phyloP scores from a whole-genome alignment of 129 eudicot species.

The Smallanthus sonchifolius region DNA sequence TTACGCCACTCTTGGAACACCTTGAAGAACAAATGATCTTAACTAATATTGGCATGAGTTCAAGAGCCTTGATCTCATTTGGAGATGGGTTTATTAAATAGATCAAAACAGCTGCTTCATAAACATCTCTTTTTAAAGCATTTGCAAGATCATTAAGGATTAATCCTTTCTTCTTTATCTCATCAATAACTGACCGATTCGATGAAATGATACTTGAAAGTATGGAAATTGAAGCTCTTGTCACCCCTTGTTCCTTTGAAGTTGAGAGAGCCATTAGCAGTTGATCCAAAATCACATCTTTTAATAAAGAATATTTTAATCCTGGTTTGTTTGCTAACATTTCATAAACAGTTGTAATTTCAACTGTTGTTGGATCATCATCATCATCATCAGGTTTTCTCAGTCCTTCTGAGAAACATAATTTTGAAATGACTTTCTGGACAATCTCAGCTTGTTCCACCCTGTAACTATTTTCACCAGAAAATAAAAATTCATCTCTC shows the following conservation, averaged over 20 bases:
- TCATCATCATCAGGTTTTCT: constrained; percentile 27
- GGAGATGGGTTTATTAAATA: constrained; percentile 72
- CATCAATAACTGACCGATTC: constrained; percentile 55
- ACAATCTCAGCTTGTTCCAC: constrained; percentile 53
- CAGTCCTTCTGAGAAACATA: constrained; percentile 61
- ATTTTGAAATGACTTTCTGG: constrained; percentile 62
- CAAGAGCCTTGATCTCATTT: constrained; percentile 58
- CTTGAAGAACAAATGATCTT: constrained; percentile 46
- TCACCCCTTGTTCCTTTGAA: constrained; percentile 63
- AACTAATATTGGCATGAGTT: constrained; percentile 59
- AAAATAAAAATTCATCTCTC: constrained; percentile 14
- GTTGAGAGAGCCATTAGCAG: constrained; percentile 64
- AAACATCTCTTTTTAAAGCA: constrained; percentile 66
- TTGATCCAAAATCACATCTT: constrained; percentile 69
- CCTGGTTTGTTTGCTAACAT: constrained; percentile 59
- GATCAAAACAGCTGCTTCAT: constrained; percentile 67
- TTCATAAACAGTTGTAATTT: constrained; percentile 60
- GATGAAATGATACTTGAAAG: constrained; percentile 57
- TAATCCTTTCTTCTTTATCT: constrained; percentile 61
- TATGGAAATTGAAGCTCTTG: constrained; percentile 62
- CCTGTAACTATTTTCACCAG: constrained; percentile 37
- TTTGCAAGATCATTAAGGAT: constrained; percentile 52
- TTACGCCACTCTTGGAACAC: constrained; percentile 31
- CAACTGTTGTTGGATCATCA: constrained; percentile 39
- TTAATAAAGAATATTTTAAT: constrained; percentile 56